Evolutionary conservation across 495 filamentous ascomycete genomes (phyloP).

Genomic region (Clavariopsis aquatica): DNA sequence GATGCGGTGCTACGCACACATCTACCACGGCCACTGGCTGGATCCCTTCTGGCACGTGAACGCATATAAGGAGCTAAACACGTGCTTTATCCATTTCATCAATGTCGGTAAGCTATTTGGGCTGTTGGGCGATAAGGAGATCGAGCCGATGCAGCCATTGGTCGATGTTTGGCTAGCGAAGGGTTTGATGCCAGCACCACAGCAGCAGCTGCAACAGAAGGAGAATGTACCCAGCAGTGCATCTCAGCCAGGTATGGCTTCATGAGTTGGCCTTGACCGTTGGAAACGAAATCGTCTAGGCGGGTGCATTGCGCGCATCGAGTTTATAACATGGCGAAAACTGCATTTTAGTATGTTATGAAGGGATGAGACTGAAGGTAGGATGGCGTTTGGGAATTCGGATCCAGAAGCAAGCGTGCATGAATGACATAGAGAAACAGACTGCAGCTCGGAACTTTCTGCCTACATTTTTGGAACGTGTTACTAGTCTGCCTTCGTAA

Average conservation of each 20-base stretch:
- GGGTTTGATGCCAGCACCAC: constrained; percentile 65
- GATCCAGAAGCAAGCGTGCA: neutral
- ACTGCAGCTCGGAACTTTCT: neutral
- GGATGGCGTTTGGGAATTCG: neutral
- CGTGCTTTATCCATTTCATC: constrained; percentile 91
- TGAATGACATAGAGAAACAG: neutral
- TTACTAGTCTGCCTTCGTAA: no score
- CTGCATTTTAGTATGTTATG: neutral
- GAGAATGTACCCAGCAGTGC: constrained; percentile 18
- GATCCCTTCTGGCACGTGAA: constrained; percentile 90
- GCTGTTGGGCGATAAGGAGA: constrained; percentile 77
- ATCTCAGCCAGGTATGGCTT: constrained; percentile 18
- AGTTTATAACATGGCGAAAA: neutral
- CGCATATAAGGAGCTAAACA: constrained; percentile 85
- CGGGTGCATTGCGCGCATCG: neutral
- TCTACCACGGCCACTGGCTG: constrained; percentile 73
- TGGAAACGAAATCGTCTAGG: neutral
- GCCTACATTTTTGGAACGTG: no score
- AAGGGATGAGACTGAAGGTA: neutral
- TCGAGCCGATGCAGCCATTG: constrained; percentile 91
- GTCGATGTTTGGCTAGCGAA: constrained; percentile 87
- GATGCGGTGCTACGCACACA: constrained; percentile 93
- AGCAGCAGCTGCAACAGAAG: constrained; percentile 8
- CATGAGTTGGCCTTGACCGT: neutral
- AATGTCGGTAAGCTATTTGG: constrained; percentile 82